A percentile compares a stretch with the other conserved stretches of the same genome.
Evolutionary conservation across 116 monocot species (phyloP).

Genomic region (Zostera marina): DNA sequence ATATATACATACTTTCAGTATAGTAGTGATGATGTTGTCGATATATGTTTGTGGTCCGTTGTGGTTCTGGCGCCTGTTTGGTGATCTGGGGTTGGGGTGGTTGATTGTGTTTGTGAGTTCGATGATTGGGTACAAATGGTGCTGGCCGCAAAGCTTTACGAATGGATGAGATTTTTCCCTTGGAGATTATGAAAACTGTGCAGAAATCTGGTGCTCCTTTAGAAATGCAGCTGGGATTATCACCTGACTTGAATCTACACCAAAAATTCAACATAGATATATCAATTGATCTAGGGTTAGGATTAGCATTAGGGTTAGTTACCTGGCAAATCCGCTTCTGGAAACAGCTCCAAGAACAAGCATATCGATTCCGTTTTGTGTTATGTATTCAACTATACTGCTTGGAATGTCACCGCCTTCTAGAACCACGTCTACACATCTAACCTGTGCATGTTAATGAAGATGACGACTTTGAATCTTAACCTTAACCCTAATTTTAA

Average conservation of each 20-base stretch:
- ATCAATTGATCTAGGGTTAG: too few relatives aligned
- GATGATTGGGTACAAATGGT: slow-evolving; percentile 12
- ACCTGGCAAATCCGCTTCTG: slow-evolving; percentile 27
- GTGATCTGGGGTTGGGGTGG: too few relatives aligned
- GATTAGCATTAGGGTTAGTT: too few relatives aligned
- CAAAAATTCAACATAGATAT: not conserved
- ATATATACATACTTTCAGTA: too few relatives aligned
- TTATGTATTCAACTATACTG: slow-evolving; percentile 29
- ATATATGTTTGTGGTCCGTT: not conserved
- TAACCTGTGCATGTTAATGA: too few relatives aligned
- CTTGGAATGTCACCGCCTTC: slow-evolving; percentile 30
- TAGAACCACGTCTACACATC: slow-evolving; percentile 26
- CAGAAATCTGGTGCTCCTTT: slow-evolving; percentile 34
- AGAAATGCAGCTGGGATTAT: slow-evolving; percentile 16
- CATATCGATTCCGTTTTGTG: slow-evolving; percentile 29
- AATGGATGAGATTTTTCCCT: slow-evolving; percentile 25
- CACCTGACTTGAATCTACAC: slow-evolving; percentile 44
- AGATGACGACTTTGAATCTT: too few relatives aligned
- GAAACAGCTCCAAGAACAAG: slow-evolving; percentile 28
- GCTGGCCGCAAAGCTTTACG: slow-evolving; percentile 32
- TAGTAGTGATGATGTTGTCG: not conserved
- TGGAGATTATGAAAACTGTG: slow-evolving; percentile 22
- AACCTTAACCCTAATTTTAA: too few relatives aligned
- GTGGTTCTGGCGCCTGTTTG: too few relatives aligned
- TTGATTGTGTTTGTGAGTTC: slow-evolving; percentile 19